phyloP scores from a whole-genome alignment of 192 early-diverging fungal species.

The Podochytrium sp. region DNA sequence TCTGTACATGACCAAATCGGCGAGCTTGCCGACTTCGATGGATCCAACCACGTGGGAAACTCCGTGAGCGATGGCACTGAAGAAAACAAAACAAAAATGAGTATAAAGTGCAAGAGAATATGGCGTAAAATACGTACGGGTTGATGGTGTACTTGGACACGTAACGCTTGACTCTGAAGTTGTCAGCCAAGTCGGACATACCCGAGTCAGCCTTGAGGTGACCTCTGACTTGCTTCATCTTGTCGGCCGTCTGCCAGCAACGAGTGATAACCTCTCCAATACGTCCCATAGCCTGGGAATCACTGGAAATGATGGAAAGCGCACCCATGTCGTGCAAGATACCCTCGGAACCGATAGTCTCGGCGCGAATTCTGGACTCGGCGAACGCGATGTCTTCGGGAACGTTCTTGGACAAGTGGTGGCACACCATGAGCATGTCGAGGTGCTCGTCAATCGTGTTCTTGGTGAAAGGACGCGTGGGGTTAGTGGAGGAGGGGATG shows the following conservation, averaged over 20 bases:
- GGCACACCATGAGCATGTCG: conserved; percentile 98
- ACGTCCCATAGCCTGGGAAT: conserved; percentile 96
- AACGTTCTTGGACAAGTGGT: conserved; percentile 89
- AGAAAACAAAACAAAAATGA: neutral
- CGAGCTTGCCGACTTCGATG: conserved; percentile 92
- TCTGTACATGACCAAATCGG: conserved; percentile 86
- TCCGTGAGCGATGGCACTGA: conserved; percentile 85
- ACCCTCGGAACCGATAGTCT: conserved; percentile 97
- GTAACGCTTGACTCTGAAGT: conserved; percentile 87
- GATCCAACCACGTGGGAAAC: conserved; percentile 88
- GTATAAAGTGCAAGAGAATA: conserved; percentile 9
- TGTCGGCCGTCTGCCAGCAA: conserved; percentile 95
- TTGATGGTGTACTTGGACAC: conserved; percentile 98
- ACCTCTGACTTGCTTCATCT: conserved; percentile 85
- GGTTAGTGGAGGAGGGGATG: conserved; percentile 93
- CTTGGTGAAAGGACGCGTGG: conserved; percentile 90
- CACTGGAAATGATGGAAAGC: conserved; percentile 92
- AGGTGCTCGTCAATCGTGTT: conserved; percentile 98
- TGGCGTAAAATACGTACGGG: conserved; percentile 63
- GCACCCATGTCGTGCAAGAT: conserved; percentile 95
- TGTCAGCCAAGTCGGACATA: conserved; percentile 64
- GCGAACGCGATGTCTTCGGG: conserved; percentile 98
- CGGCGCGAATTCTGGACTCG: conserved; percentile 93
- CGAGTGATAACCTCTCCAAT: conserved; percentile 90
- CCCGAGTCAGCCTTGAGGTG: conserved; percentile 22